Conservation (phyloP, 805 yeast species). For the Kregervanrija fluxuum region DNA sequence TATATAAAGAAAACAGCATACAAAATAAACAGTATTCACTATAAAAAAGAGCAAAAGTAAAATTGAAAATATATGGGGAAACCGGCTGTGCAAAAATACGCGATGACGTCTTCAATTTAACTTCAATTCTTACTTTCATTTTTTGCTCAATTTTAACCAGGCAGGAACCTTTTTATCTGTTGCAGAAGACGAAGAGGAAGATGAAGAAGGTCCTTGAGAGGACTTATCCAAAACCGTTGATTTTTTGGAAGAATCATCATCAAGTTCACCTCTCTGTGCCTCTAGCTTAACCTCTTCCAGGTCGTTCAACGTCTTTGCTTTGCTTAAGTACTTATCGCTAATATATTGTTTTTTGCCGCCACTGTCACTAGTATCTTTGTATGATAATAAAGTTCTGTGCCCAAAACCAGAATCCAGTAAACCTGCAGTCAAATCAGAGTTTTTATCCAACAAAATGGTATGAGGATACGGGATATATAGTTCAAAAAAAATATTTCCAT, state of each 20-base stretch:
- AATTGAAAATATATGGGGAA: too few relatives aligned
- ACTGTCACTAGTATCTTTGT: constrained; percentile 9
- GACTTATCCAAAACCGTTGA: not conserved
- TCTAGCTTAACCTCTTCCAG: constrained; percentile 20
- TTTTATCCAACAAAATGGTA: constrained; percentile 18
- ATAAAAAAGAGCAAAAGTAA: too few relatives aligned
- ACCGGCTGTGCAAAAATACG: too few relatives aligned
- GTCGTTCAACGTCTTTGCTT: constrained; percentile 21
- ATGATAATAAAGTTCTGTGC: constrained; percentile 22
- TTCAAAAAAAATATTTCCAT: constrained; percentile 15
- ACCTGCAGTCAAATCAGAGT: constrained; percentile 19
- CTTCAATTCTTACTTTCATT: constrained; percentile 5
- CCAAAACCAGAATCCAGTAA: constrained; percentile 39
- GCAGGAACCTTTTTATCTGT: constrained; percentile 23
- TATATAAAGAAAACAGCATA: too few relatives aligned
- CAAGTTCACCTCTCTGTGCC: constrained; percentile 7
- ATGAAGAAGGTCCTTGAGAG: not conserved
- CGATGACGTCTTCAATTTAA: too few relatives aligned
- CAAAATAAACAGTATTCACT: too few relatives aligned
- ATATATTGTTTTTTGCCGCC: constrained; percentile 17
- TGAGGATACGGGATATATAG: constrained; percentile 46
- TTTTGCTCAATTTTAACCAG: constrained; percentile 28
- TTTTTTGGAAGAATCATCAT: constrained; percentile 1
- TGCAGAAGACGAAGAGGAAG: not conserved
- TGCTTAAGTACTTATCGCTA: constrained; percentile 14